Base-by-base conservation (phyloP, 345 rosid genomes). In the Boechera stricta region DNA sequence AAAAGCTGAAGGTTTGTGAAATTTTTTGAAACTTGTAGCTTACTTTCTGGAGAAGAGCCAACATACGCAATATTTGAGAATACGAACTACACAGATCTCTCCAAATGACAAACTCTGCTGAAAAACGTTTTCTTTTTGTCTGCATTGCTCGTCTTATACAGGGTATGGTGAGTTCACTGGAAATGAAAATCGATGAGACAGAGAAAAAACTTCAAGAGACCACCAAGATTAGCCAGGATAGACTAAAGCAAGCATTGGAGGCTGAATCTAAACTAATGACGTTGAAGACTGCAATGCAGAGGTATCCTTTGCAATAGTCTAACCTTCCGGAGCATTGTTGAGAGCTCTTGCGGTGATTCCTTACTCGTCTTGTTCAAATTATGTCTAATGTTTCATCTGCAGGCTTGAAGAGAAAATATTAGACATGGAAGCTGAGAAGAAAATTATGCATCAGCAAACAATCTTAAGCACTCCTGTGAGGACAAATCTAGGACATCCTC, bases 221-320 rank as follows among this genome's bases (percentile, higher is more conserved):
- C 0, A 96, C 80, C 82, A 91, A 77, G 77, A 79, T 90, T 49
- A 91, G 99, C 72, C 93, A 93, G 80, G 97, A 96, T 82, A 88
- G 99, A 79, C 74, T 93, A 76, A 91, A 90, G 82, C 99, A 93
- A 87, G 94, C 98, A 80, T 45, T 84, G 84, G 98, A 90, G 7
- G 96, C 98, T 28, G 98, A 93, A 74, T 85, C 97, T 44, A 96
- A 87, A 82, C 57, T 93, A 64, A 86, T 88, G 75, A 88, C 84
- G 77, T 80, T 96, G 86, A 93, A 88, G 91, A 91, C 89, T 75
- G 89, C 88, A 68, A 91, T 96, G 98, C 92, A 96, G 52, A 93
- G 89, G 99, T 96, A 61, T 57, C 66, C 57, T 33, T 53, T 73
- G 69, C 28, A 53, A 33, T 52, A 57, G 2, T 31, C 44, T 52